phyloP scores from a whole-genome alignment of 1,284 basidiomycete genomes.

The Pisolithus thermaeus region DNA sequence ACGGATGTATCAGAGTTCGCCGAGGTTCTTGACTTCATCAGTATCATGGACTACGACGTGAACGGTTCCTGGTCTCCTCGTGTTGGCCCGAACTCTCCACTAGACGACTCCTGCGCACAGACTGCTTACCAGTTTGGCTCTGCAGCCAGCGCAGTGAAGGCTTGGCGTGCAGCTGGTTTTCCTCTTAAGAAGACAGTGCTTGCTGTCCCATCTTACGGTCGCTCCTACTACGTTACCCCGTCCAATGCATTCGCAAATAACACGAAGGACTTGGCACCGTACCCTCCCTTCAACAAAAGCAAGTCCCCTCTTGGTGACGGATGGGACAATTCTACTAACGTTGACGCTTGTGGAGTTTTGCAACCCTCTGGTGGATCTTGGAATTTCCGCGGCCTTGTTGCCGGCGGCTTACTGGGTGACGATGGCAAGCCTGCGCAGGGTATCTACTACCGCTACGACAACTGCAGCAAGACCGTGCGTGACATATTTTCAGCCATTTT shows the following conservation, averaged over 20 bases:
- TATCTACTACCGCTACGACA: conserved; percentile 35
- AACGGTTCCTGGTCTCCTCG: conserved; percentile 31
- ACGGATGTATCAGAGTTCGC: conserved; percentile 67
- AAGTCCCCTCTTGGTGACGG: conserved; percentile 33
- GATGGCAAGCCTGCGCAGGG: conserved; percentile 32
- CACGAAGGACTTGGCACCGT: conserved; percentile 21
- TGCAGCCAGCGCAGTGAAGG: conserved; percentile 59
- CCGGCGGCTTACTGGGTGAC: conserved; percentile 32
- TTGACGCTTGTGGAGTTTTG: conserved; percentile 33
- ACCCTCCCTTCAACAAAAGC: conserved; percentile 30
- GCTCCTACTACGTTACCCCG: conserved; percentile 20
- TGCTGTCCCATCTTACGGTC: conserved; percentile 81
- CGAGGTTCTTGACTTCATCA: conserved; percentile 69
- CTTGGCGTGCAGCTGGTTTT: conserved; percentile 80
- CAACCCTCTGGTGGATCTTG: conserved; percentile 32
- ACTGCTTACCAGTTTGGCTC: conserved; percentile 73
- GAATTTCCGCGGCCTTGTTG: conserved; percentile 36
- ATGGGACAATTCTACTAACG: conserved; percentile 30
- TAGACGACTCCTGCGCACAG: conserved; percentile 69
- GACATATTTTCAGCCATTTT: not conserved
- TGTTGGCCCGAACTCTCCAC: conserved; percentile 81
- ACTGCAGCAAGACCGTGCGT: conserved; percentile 39
- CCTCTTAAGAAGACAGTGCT: conserved; percentile 70
- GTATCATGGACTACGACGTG: conserved; percentile 28
- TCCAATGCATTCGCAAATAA: not conserved